Conservation (phyloP, 2,329 filamentous ascomycete genomes). For the Monosporascus sp. region DNA sequence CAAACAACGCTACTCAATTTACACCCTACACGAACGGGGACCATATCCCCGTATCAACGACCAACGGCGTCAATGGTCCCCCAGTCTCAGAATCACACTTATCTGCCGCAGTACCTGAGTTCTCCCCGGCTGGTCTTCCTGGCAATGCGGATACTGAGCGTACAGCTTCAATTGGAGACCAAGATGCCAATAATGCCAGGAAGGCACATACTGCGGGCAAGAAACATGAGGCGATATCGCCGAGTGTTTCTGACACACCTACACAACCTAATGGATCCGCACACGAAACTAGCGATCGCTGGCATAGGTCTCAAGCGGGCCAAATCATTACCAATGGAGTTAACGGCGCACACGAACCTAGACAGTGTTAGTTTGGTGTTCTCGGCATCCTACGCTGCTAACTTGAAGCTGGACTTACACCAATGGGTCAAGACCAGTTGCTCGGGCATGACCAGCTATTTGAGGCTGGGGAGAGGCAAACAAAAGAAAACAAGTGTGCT, state of each 20-base stretch:
- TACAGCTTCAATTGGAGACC: neutral
- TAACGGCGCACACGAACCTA: neutral
- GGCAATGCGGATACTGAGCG: neutral
- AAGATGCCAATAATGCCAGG: neutral
- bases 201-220: neutral
- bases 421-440: neutral
- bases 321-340: neutral
- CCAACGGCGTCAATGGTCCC: conserved; percentile 22
- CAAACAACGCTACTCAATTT: conserved; percentile 23
- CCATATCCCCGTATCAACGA: conserved; percentile 16
- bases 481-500: neutral
- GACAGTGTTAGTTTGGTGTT: neutral
- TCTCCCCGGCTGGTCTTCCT: conserved; percentile 36
- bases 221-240: neutral
- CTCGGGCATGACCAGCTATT: neutral
- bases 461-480: neutral
- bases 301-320: neutral
- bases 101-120: conserved; percentile 59
- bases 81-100: conserved; percentile 37
- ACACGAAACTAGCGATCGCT: neutral
- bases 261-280: neutral
- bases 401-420: neutral
- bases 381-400: neutral
- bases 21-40: conserved; percentile 26
- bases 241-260: neutral